Conservation (phyloP, 2,329 filamentous ascomycete genomes). For the Eurotiales sp. region DNA sequence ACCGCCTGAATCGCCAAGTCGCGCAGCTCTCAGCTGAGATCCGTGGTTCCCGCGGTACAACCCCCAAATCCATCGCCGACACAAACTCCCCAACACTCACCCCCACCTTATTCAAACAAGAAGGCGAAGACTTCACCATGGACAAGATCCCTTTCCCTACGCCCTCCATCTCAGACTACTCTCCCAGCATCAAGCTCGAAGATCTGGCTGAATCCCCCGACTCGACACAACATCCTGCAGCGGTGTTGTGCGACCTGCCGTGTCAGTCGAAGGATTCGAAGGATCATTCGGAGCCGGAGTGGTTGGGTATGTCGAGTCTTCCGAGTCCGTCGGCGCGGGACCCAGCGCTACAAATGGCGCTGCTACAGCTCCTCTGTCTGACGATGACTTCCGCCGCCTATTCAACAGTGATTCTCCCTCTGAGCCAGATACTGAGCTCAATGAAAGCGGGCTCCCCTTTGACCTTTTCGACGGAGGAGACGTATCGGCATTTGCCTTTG, state of each 20-base stretch:
- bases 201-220: conserved; percentile 64
- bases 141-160: conserved; percentile 40
- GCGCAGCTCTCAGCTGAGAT: conserved; percentile 48
- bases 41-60: conserved; percentile 36
- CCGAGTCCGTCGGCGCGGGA: conserved; percentile 34
- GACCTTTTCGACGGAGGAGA: conserved; percentile 55
- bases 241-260: conserved; percentile 99
- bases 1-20: conserved; percentile 48
- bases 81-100: conserved; percentile 38
- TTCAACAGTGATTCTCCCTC: conserved; percentile 61
- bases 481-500: conserved; percentile 50
- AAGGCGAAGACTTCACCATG: conserved; percentile 38
- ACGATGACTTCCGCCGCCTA: conserved; percentile 60
- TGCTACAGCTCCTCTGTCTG: conserved; percentile 62
- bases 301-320: conserved; percentile 29
- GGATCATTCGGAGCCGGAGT: conserved; percentile 40
- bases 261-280: conserved; percentile 77
- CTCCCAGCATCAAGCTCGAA: conserved; percentile 37
- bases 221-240: conserved; percentile 99
- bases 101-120: conserved; percentile 42
- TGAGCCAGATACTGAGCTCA: conserved; percentile 71
- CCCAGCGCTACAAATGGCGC: conserved; percentile 47
- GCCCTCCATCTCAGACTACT: conserved; percentile 36
- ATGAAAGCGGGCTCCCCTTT: conserved; percentile 74
- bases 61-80: conserved; percentile 34